phyloP scores from a whole-genome alignment of 345 rosid genomes.

The Hibiscus trionum region DNA sequence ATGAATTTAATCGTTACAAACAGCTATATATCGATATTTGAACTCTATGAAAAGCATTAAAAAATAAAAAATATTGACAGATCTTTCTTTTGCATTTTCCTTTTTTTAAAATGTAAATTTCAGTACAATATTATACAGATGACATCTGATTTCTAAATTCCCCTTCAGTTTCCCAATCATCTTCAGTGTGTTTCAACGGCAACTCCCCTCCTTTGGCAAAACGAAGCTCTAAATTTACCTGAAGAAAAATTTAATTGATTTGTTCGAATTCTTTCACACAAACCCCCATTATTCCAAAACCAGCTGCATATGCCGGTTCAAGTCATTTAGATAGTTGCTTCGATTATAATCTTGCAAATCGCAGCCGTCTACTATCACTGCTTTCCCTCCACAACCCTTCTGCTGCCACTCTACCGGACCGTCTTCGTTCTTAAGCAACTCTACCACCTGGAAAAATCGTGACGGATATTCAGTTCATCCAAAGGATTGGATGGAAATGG shows the following conservation, averaged over 20 bases:
- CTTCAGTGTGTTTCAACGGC: not conserved
- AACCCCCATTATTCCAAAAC: slow-evolving; percentile 44
- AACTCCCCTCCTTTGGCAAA: not conserved
- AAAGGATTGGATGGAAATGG: not conserved
- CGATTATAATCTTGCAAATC: slow-evolving; percentile 75
- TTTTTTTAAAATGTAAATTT: not conserved
- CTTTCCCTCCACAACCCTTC: slow-evolving; percentile 31
- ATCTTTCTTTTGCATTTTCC: too few species aligned
- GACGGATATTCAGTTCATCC: not conserved
- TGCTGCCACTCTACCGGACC: slow-evolving; percentile 35
- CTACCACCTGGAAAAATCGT: slow-evolving; percentile 37
- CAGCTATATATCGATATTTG: not conserved
- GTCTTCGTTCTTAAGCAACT: slow-evolving; percentile 54
- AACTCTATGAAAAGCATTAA: not conserved
- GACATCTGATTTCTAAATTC: not conserved
- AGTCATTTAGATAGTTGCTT: slow-evolving; percentile 55
- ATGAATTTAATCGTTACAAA: too few species aligned
- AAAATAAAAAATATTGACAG: not conserved
- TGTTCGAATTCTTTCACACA: not conserved
- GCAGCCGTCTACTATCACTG: slow-evolving; percentile 40
- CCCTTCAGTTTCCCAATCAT: not conserved
- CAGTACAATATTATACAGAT: not conserved
- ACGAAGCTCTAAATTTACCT: not conserved
- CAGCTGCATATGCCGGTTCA: slow-evolving; percentile 75
- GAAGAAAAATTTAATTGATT: not conserved